Evolutionary conservation across 306 rosid species (phyloP), one percentile per base, ranked within the genome.

Genomic region (Dryas octopetala): DNA sequence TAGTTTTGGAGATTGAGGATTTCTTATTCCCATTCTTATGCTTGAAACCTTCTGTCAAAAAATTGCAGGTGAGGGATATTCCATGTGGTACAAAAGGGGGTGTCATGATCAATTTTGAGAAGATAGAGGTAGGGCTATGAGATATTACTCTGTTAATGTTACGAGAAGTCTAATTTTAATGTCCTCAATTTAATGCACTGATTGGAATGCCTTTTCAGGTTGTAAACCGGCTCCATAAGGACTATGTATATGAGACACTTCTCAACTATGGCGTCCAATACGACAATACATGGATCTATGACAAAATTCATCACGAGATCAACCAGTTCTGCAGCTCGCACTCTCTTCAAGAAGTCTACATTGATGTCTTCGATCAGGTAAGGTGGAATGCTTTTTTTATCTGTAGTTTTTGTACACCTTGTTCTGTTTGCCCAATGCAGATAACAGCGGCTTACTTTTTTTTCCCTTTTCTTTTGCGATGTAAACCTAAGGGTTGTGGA

Each of bases 21-120:
- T 80, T 65, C 15, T 62, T 67, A 52, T 55, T 71, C 70, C 81
- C 48, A 64, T 28, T 62, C 7, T 70, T 43, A 44, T 57, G 14
- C 43, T 59, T 55, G 40, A n/a, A 58, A 61, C 49, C 2, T 47
- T 63, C 26, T 57, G 69, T 61, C 28, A 4, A 5, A 41, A 17
- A 26, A 52, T 76, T 85, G 68, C 84, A 92, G 99, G 97, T 95
- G 74, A 90, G 86, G 80, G 89, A 92, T 77, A 92, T 95, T 87
- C 92, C 99, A 28, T 95, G 99, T 1, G 99, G 97, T 77, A 92
- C 97, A 12, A 95, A 95, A 82, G 99, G 97, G 63, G 99, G 93
- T 70, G 97, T 95, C 68, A 92, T 90, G 97, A 95, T 90, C 68
- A 85, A 58, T 76, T 95, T 95, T 68, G 97, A 78, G 82, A 95